Conservation (phyloP, 495 filamentous ascomycete species). For the Daldinia childiae region DNA sequence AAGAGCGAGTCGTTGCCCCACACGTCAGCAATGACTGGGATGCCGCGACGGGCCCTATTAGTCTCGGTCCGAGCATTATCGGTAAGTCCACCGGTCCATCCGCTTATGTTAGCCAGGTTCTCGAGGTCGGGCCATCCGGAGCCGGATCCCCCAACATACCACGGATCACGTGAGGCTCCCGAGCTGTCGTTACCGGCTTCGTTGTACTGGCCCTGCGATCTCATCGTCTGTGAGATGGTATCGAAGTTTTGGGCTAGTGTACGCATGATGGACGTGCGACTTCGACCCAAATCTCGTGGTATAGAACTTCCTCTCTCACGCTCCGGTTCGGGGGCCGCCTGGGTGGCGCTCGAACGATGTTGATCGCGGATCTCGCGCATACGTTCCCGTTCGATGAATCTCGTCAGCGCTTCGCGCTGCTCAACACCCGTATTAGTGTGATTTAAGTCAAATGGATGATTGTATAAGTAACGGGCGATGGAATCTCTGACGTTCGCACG, state of each 20-base stretch:
- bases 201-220: slow-evolving; percentile 26
- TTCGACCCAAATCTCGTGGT: slow-evolving; percentile 32
- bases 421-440: slow-evolving; percentile 3
- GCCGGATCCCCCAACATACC: slow-evolving; percentile 19
- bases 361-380: slow-evolving; percentile 37
- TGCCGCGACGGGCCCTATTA: slow-evolving; percentile 37
- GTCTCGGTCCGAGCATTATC: slow-evolving; percentile 33
- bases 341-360: slow-evolving; percentile 26
- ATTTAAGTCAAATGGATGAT: not conserved
- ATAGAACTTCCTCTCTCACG: slow-evolving; percentile 41
- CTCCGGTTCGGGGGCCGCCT: slow-evolving; percentile 40
- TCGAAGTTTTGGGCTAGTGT: slow-evolving; percentile 39
- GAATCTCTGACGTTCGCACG: not conserved
- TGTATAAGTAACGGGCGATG: not conserved
- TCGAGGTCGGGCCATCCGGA: slow-evolving; percentile 50
- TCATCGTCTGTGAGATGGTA: slow-evolving; percentile 24
- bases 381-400: slow-evolving; percentile 45
- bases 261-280: slow-evolving; percentile 39
- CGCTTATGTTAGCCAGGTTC: slow-evolving; percentile 45
- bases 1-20: slow-evolving; percentile 41
- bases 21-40: slow-evolving; percentile 43
- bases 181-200: slow-evolving; percentile 10
- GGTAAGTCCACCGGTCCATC: slow-evolving; percentile 22
- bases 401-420: slow-evolving; percentile 42
- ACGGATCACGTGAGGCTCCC: slow-evolving; percentile 32